Evolutionary conservation across 1,284 basidiomycete genomes (phyloP).

Genomic region (Fomitiporia mediterranea): DNA sequence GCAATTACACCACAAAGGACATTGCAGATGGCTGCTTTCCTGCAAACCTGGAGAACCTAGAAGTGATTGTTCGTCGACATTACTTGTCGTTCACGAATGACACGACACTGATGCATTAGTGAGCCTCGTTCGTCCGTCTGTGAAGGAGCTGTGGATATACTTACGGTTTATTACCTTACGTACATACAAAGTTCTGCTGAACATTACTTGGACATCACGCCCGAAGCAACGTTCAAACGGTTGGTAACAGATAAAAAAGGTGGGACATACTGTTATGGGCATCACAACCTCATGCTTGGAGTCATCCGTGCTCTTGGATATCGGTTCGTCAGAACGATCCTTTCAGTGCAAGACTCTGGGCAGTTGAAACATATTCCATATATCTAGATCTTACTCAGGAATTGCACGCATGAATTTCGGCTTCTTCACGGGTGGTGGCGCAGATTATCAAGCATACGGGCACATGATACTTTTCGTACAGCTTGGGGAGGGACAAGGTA

Average conservation of each 20-base stretch:
- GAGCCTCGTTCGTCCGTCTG: not conserved
- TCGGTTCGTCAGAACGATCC: constrained; percentile 4
- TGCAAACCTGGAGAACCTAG: constrained; percentile 17
- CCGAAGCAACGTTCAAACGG: constrained; percentile 21
- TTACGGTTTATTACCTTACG: not conserved
- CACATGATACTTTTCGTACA: constrained; percentile 23
- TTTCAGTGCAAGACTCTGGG: no score
- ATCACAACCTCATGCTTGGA: constrained; percentile 21
- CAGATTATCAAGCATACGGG: constrained; percentile 10
- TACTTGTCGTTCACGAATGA: constrained; percentile 21
- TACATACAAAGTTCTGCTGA: constrained; percentile 12
- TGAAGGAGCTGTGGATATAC: not conserved
- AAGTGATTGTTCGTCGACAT: constrained; percentile 18
- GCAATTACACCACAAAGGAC: constrained; percentile 1
- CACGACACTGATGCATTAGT: constrained; percentile 23
- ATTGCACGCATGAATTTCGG: constrained; percentile 15
- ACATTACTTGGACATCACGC: constrained; percentile 20
- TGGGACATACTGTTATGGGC: constrained; percentile 22
- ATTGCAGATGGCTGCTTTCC: constrained; percentile 11
- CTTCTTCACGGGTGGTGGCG: not conserved
- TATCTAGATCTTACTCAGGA: constrained; percentile 3
- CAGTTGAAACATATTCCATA: no score
- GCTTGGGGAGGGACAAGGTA: constrained; percentile 8
- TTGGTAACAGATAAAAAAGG: constrained; percentile 15
- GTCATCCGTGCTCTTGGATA: constrained; percentile 23